Base-by-base conservation (phyloP, 2,329 filamentous ascomycete species). In the Botrytis elliptica region DNA sequence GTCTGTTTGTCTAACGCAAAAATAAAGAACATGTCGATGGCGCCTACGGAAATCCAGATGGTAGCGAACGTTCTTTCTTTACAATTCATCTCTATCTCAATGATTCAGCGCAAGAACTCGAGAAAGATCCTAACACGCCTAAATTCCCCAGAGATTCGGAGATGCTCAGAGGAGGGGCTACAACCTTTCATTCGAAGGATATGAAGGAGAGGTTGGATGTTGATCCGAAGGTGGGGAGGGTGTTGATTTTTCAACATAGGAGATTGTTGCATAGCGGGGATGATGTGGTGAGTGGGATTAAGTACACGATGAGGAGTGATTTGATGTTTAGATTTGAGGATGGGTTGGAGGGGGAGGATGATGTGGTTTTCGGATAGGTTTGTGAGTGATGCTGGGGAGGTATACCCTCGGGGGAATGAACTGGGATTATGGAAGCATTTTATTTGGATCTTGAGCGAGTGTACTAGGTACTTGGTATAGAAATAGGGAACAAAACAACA, bases 181-280 rank as follows among this genome's bases (percentile, higher is more conserved):
- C 88, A 4, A 82, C 85, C 0, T 90, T 90, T 75, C 80, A 88
- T 29, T 86, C 85, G 0, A 68, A 66, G 0, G 82, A 87, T 68
- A 79, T 81, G 71, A 80, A 82, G 74, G 81, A 83, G 16, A 84
- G 82, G 70, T 59, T 88, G 0, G 86, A 90, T 75, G 85, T 90
- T 2, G 82, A 89, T 74, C 87, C 88, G 22, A 88, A 86, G 76
- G 84, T 84, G 0, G 88, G 88, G 2, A 83, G 88, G n/a, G 86
- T 90, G 2, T 81, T 90, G 52, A 85, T 90, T 66, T 90, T 90
- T 76, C 88, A 90, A 79, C 88, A 90, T 75, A 76, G 78, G 2
- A 76, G 82, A 3, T 80, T 90, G 14, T 80, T 83, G 29, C 88
- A 90, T 77, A 85, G 85, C 49, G 88, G 88, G 0, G 87, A 87